These are phyloP conservation scores for Tricholoma furcatifolium DNA, from an alignment of 768 basidiomycete genomes.

Conservation along the genomic window DNA sequence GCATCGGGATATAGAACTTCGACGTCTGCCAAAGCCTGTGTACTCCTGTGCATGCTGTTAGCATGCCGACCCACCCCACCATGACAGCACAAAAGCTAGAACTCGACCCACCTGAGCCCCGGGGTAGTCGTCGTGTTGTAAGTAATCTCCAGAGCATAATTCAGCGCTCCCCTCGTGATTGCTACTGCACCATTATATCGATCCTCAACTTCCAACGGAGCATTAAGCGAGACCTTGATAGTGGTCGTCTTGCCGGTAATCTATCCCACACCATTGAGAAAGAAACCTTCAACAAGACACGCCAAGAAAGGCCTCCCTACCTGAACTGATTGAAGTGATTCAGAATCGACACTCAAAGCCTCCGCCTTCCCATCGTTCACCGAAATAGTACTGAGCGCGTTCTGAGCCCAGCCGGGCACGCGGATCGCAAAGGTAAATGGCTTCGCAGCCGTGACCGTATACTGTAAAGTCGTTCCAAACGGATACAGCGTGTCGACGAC, in stretches of 20 bases:
- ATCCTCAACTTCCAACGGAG: conserved; percentile 32
- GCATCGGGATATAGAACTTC: conserved; percentile 34
- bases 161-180: conserved; percentile 34
- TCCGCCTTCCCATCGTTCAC: conserved; percentile 25
- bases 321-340: conserved; percentile 32
- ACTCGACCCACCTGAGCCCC: conserved; percentile 25
- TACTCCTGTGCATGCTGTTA: conserved; percentile 25
- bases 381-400: conserved; percentile 30
- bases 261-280: conserved; percentile 8
- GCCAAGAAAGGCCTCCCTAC: conserved; percentile 11
- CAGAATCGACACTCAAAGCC: conserved; percentile 22
- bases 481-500: conserved; percentile 38
- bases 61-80: not conserved
- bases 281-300: not conserved
- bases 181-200: conserved; percentile 36
- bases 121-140: conserved; percentile 32
- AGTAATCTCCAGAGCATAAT: conserved; percentile 35
- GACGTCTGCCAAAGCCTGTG: conserved; percentile 34
- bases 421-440: conserved; percentile 37
- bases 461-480: conserved; percentile 35
- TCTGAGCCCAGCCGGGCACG: conserved; percentile 38
- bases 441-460: conserved; percentile 30
- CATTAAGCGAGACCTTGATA: conserved; percentile 28
- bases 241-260: conserved; percentile 27
- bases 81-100: conserved; percentile 28